A percentile compares a stretch with the other conserved stretches of the same genome.
These are phyloP conservation scores for Phycomyces nitens DNA, from an alignment of 192 early-diverging fungal genomes.

Conservation along the genomic window DNA sequence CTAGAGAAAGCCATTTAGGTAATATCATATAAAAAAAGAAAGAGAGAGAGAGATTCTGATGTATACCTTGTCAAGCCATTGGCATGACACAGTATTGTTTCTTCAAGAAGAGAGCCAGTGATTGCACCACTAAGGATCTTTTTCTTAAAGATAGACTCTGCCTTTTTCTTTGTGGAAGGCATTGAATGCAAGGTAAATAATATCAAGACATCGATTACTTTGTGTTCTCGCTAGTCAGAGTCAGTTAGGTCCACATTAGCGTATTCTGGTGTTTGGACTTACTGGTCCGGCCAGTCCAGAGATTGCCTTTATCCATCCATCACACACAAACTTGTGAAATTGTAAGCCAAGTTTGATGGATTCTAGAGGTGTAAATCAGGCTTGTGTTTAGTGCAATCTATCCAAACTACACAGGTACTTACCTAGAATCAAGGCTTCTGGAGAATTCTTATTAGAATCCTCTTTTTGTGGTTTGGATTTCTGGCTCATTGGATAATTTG, in stretches of 20 bases:
- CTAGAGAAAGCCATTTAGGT: constrained; percentile 10
- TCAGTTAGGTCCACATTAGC: background rate
- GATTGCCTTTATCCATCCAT: constrained; percentile 68
- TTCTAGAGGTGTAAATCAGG: constrained; percentile 55
- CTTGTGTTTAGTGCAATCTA: too few relatives aligned
- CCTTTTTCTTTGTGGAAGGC: constrained; percentile 50
- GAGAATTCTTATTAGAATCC: constrained; percentile 25
- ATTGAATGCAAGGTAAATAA: constrained; percentile 50
- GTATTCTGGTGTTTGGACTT: constrained; percentile 6
- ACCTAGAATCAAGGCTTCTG: constrained; percentile 52
- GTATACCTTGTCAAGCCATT: constrained; percentile 45
- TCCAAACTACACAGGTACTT: too few relatives aligned
- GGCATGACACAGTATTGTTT: constrained; percentile 45
- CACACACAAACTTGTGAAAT: constrained; percentile 64
- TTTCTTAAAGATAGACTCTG: constrained; percentile 46
- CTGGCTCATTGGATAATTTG: background rate
- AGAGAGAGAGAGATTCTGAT: too few relatives aligned
- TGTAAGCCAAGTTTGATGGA: constrained; percentile 62
- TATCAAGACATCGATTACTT: constrained; percentile 50
- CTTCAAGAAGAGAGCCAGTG: constrained; percentile 40
- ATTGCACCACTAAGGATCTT: constrained; percentile 45
- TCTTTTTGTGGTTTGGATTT: constrained; percentile 1
- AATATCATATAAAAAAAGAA: too few relatives aligned
- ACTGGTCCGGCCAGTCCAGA: constrained; percentile 44
- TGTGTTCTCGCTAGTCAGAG: constrained; percentile 37